phyloP scores from a whole-genome alignment of 2,329 filamentous ascomycete genomes.

The Lachnellula arida region DNA sequence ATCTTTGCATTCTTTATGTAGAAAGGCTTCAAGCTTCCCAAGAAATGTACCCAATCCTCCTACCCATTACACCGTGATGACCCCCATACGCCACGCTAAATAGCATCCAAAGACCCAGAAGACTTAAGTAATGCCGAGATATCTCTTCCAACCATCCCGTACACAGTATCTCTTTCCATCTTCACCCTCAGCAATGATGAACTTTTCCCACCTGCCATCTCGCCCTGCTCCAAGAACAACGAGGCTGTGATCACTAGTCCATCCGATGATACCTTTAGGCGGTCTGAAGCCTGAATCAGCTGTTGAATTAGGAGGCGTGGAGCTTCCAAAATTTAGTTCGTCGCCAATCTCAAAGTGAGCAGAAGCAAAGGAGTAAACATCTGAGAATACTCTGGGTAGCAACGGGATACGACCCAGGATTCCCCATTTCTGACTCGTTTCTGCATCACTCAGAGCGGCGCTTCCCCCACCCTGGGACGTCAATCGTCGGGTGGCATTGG shows the following conservation, averaged over 20 bases:
- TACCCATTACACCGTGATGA: not conserved
- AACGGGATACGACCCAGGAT: conserved; percentile 78
- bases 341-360: conserved; percentile 79
- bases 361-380: conserved; percentile 80
- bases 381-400: conserved; percentile 82
- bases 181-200: conserved; percentile 63
- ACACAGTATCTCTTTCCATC: conserved; percentile 63
- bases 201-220: conserved; percentile 85
- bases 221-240: conserved; percentile 74
- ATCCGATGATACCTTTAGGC: conserved; percentile 80
- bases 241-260: conserved; percentile 70
- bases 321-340: conserved; percentile 62
- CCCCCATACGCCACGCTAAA: conserved; percentile 24
- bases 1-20: too few relatives aligned
- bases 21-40: too few relatives aligned
- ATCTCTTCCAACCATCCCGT: conserved; percentile 78
- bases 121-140: conserved; percentile 46
- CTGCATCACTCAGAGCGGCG: conserved; percentile 37
- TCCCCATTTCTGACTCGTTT: conserved; percentile 73
- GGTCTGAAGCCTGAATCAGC: conserved; percentile 45
- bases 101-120: conserved; percentile 1
- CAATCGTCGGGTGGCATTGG: conserved; percentile 31
- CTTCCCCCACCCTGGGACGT: conserved; percentile 27
- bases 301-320: conserved; percentile 42
- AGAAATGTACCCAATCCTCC: too few relatives aligned